A percentile compares a stretch with the other conserved stretches of the same genome.
Evolutionary conservation across 2,329 filamentous ascomycete species (phyloP).

Genomic region (Fusarium nanum): DNA sequence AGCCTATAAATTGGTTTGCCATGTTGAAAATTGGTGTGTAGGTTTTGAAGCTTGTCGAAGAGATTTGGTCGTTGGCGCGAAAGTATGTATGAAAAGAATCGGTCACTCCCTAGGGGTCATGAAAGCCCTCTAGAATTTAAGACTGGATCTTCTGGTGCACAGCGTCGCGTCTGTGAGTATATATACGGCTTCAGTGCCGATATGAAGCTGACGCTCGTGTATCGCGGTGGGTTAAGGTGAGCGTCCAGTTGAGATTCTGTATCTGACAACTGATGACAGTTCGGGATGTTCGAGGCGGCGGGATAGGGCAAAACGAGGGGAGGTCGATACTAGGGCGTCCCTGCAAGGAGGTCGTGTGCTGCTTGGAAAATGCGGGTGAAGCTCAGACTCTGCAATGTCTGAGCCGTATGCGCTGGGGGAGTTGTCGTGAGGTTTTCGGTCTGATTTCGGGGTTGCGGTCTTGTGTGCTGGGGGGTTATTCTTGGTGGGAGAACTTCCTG

Average conservation of each 20-base stretch:
- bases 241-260: slow-evolving; percentile 17
- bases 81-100: slow-evolving; percentile 25
- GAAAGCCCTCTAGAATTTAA: slow-evolving; percentile 26
- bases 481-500: slow-evolving; percentile 38
- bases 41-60: background rate
- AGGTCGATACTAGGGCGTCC: slow-evolving; percentile 17
- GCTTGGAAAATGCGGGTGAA: slow-evolving; percentile 3
- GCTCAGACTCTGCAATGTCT: slow-evolving; percentile 3
- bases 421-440: slow-evolving; percentile 8
- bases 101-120: slow-evolving; percentile 39
- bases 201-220: background rate
- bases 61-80: slow-evolving; percentile 18
- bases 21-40: slow-evolving; percentile 39
- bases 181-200: background rate
- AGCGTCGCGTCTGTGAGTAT: background rate
- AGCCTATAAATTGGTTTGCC: slow-evolving; percentile 77
- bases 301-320: slow-evolving; percentile 36
- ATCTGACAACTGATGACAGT: slow-evolving; percentile 22
- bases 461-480: slow-evolving; percentile 42
- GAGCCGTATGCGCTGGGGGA: background rate
- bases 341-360: slow-evolving; percentile 12
- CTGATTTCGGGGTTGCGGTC: slow-evolving; percentile 33
- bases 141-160: slow-evolving; percentile 6
- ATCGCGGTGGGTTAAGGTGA: background rate
- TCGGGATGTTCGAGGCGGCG: slow-evolving; percentile 27